These are phyloP conservation scores for Brassica juncea DNA, from an alignment of 345 rosid species.

Conservation along the genomic window DNA sequence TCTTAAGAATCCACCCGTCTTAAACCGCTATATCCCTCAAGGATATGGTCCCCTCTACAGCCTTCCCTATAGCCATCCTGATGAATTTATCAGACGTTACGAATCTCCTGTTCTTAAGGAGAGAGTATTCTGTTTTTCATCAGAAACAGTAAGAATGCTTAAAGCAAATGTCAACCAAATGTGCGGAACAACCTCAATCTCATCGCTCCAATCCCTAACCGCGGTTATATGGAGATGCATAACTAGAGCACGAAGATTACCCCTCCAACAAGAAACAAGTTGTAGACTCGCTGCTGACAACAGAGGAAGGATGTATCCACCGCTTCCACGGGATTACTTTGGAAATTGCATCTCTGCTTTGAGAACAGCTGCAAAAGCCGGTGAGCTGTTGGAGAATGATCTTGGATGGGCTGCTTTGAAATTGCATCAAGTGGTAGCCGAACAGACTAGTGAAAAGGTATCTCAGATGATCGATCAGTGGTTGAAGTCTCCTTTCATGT, in stretches of 20 bases:
- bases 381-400: constrained; percentile 52
- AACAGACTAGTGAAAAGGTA: constrained; percentile 45
- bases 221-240: constrained; percentile 68
- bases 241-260: constrained; percentile 48
- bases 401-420: constrained; percentile 73
- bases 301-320: constrained; percentile 60
- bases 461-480: constrained; percentile 46
- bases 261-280: constrained; percentile 41
- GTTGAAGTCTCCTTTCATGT: constrained; percentile 50
- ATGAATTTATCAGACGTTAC: constrained; percentile 48
- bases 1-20: constrained; percentile 52
- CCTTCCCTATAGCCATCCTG: constrained; percentile 53
- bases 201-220: constrained; percentile 69
- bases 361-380: constrained; percentile 46
- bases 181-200: constrained; percentile 53
- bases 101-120: constrained; percentile 56
- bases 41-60: constrained; percentile 45
- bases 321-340: constrained; percentile 52
- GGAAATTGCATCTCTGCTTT: constrained; percentile 58
- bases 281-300: constrained; percentile 58
- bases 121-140: constrained; percentile 64
- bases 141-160: constrained; percentile 50
- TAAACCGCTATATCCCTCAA: constrained; percentile 59
- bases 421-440: constrained; percentile 51
- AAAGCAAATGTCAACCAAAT: constrained; percentile 56